These are phyloP conservation scores for Sporisorium scitamineum DNA, from an alignment of 1,284 basidiomycete species.

Conservation along the genomic window DNA sequence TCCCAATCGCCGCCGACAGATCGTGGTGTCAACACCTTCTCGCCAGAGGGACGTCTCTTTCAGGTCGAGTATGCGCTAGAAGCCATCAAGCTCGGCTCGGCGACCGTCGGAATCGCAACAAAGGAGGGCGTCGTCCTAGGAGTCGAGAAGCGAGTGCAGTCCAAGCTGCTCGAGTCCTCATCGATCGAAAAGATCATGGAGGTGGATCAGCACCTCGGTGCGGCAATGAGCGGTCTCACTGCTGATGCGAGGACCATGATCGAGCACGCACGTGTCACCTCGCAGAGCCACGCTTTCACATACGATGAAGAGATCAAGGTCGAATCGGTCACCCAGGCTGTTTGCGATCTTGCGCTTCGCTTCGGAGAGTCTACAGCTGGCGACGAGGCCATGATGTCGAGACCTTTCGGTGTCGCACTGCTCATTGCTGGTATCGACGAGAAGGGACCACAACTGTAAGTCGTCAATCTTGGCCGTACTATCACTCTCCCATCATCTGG, in stretches of 20 bases:
- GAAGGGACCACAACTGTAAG: slow-evolving; percentile 85
- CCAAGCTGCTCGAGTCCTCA: slow-evolving; percentile 90
- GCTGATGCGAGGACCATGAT: slow-evolving; percentile 99
- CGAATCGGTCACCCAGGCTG: slow-evolving; percentile 84
- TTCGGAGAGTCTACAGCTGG: slow-evolving; percentile 97
- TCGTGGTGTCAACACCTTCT: slow-evolving; percentile 98
- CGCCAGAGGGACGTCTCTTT: slow-evolving; percentile 93
- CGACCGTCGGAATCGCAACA: slow-evolving; percentile 83
- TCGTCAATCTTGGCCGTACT: background rate
- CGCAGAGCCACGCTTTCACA: slow-evolving; percentile 91
- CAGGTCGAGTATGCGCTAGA: slow-evolving; percentile 97
- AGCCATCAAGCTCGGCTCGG: slow-evolving; percentile 79
- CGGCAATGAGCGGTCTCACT: slow-evolving; percentile 97
- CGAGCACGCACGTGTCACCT: slow-evolving; percentile 97
- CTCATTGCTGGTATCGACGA: slow-evolving; percentile 97
- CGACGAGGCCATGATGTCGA: slow-evolving; percentile 94
- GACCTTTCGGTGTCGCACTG: slow-evolving; percentile 96
- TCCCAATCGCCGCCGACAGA: slow-evolving; percentile 72
- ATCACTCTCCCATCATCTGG: too few relatives aligned
- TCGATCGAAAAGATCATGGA: slow-evolving; percentile 99
- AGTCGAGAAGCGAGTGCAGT: slow-evolving; percentile 98
- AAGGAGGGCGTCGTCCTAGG: slow-evolving; percentile 90
- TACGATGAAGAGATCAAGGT: slow-evolving; percentile 98
- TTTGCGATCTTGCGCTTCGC: slow-evolving; percentile 94
- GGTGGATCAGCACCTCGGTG: slow-evolving; percentile 94